phyloP scores from a whole-genome alignment of 2,329 filamentous ascomycete species.

The Aspergillus latus region DNA sequence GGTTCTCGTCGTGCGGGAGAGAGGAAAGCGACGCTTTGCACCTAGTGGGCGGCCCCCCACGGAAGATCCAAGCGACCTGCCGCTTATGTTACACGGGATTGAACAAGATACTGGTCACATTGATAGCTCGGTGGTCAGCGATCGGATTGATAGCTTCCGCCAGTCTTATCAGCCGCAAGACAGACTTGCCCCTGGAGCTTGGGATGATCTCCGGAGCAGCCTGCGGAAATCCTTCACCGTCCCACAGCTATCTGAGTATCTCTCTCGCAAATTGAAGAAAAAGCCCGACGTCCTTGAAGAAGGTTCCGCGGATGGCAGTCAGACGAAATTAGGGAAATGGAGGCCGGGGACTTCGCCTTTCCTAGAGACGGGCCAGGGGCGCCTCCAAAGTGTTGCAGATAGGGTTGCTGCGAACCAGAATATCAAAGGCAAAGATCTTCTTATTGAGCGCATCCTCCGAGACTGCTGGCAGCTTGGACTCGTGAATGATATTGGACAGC shows the following conservation, averaged over 20 bases:
- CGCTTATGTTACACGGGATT: constrained; percentile 30
- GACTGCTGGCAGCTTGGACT: constrained; percentile 41
- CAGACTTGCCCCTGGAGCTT: constrained; percentile 29
- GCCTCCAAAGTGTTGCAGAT: constrained; percentile 19
- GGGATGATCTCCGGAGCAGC: constrained; percentile 31
- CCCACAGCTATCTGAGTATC: constrained; percentile 35
- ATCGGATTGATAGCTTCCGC: constrained; percentile 32
- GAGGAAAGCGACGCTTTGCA: constrained; percentile 22
- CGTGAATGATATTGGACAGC: constrained; percentile 35
- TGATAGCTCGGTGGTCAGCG: constrained; percentile 20
- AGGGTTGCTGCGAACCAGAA: constrained; percentile 23
- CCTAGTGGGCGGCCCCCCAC: constrained; percentile 5
- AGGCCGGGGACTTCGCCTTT: constrained; percentile 34
- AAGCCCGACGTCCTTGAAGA: not conserved
- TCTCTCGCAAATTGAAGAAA: constrained; percentile 10
- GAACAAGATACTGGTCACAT: constrained; percentile 21
- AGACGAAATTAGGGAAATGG: constrained; percentile 24
- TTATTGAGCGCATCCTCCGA: constrained; percentile 39
- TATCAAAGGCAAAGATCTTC: constrained; percentile 32
- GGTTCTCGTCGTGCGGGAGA: constrained; percentile 35
- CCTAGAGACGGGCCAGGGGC: constrained; percentile 22
- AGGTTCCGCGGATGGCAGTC: not conserved
- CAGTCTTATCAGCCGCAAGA: constrained; percentile 23
- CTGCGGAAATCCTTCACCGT: constrained; percentile 37
- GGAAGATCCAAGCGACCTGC: constrained; percentile 16